Conservation (phyloP, 108 stramenopile genomes). For the Pelagomonas calceolata region DNA sequence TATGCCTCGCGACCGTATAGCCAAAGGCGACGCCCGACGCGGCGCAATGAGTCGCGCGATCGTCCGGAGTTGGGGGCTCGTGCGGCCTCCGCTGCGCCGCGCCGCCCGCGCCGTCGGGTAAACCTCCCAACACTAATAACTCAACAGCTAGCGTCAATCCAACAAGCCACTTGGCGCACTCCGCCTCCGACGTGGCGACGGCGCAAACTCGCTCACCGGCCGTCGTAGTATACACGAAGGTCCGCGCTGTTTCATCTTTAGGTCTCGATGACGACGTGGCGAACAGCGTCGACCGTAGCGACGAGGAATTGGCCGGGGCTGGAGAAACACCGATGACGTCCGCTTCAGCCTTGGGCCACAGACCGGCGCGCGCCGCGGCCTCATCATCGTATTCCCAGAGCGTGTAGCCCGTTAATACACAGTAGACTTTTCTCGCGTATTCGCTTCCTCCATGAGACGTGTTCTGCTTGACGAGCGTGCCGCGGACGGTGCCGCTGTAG, state of each 20-base stretch:
- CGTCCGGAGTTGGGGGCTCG: not conserved
- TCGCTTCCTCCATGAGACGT: not conserved
- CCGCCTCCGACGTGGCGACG: not conserved
- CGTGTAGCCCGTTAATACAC: not conserved
- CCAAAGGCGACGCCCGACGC: not conserved
- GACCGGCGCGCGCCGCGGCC: not conserved
- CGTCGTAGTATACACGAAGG: not conserved
- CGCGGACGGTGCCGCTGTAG: not conserved
- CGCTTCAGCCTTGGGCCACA: not conserved
- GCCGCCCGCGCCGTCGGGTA: not conserved
- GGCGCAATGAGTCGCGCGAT: not conserved
- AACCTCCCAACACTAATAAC: not conserved
- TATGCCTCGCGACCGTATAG: not conserved
- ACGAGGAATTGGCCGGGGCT: not conserved
- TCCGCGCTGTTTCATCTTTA: not conserved
- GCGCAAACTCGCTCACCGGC: not conserved
- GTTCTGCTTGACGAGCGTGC: not conserved
- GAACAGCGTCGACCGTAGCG: not conserved
- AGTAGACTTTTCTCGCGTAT: not conserved
- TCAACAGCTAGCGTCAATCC: not conserved
- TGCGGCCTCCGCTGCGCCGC: not conserved
- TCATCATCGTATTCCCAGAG: not conserved
- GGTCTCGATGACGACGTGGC: not conserved
- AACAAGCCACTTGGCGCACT: not conserved
- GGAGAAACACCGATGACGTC: constrained; percentile 1